These are phyloP conservation scores for Plasmodium ovale DNA, from an alignment of 169 alveolate species.

Conservation along the genomic window DNA sequence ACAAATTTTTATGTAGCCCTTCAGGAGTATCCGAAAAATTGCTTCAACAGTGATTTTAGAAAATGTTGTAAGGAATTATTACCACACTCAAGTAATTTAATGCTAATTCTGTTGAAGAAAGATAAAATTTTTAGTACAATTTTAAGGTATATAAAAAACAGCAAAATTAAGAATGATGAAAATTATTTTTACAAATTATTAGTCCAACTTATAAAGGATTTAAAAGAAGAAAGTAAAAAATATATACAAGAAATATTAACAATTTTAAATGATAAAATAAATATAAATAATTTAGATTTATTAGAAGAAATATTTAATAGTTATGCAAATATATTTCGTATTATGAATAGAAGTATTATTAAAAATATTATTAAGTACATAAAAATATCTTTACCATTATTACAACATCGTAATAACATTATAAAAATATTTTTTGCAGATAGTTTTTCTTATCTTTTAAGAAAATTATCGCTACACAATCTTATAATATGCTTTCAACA, in stretches of 20 bases:
- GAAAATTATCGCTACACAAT: constrained; percentile 69
- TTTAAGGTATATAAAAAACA: constrained; percentile 61
- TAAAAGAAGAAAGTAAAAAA: constrained; percentile 72
- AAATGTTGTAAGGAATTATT: constrained; percentile 51
- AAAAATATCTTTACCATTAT: constrained; percentile 69
- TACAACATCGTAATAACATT: constrained; percentile 50
- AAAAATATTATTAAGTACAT: constrained; percentile 61
- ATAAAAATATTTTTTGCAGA: constrained; percentile 71
- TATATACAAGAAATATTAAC: constrained; percentile 46
- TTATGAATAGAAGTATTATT: constrained; percentile 64
- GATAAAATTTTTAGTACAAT: constrained; percentile 46
- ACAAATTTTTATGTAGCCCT: constrained; percentile 55
- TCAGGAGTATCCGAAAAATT: constrained; percentile 31
- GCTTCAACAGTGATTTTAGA: constrained; percentile 54
- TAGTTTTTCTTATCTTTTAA: constrained; percentile 69
- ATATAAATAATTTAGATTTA: constrained; percentile 55
- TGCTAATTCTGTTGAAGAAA: constrained; percentile 59
- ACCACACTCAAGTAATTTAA: constrained; percentile 50
- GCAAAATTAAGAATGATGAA: constrained; percentile 58
- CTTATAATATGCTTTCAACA: constrained; percentile 62
- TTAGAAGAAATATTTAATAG: constrained; percentile 73
- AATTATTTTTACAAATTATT: constrained; percentile 51
- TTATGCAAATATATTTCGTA: constrained; percentile 72
- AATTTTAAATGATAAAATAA: constrained; percentile 52
- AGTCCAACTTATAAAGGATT: constrained; percentile 59